A percentile compares a stretch with the other conserved stretches of the same genome.
phyloP scores from a whole-genome alignment of 2,329 filamentous ascomycete species.

The Beauveria rudraprayagi region DNA sequence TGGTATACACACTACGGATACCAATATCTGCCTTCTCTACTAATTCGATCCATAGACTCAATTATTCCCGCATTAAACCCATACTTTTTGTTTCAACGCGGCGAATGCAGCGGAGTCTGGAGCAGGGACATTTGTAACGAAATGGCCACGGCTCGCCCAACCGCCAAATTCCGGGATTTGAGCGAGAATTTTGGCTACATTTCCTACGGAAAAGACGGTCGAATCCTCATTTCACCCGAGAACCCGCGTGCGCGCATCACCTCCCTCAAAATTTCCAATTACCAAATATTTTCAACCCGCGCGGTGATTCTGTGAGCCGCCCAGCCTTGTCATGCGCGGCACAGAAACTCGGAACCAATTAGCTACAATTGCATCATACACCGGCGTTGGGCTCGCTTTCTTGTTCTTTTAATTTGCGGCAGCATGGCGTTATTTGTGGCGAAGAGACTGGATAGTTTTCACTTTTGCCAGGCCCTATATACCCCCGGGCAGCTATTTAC shows the following conservation, averaged over 20 bases:
- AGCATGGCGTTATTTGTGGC: background rate
- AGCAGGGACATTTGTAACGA: constrained; percentile 57
- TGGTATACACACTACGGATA: constrained; percentile 19
- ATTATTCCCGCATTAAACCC: constrained; percentile 64
- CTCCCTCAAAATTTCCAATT: constrained; percentile 51
- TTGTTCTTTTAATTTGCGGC: too few relatives aligned
- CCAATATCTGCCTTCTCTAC: constrained; percentile 9
- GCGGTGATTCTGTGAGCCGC: constrained; percentile 27
- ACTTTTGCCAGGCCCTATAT: background rate
- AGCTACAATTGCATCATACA: constrained; percentile 1
- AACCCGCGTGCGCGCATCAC: constrained; percentile 43
- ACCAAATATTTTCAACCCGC: constrained; percentile 39
- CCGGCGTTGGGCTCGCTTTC: background rate
- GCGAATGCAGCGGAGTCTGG: constrained; percentile 62
- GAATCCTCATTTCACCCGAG: constrained; percentile 48
- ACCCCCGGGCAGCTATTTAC: background rate
- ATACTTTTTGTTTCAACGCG: constrained; percentile 57
- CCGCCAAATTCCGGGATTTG: constrained; percentile 51
- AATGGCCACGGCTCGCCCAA: constrained; percentile 50
- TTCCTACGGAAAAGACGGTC: constrained; percentile 50
- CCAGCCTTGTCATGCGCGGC: background rate
- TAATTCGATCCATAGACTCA: constrained; percentile 43
- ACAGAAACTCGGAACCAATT: background rate
- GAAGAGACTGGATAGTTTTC: background rate
- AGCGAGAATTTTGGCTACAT: constrained; percentile 56